Base-by-base conservation (phyloP, 1,284 basidiomycete genomes). In the Mycosarcoma mackinlayi region DNA sequence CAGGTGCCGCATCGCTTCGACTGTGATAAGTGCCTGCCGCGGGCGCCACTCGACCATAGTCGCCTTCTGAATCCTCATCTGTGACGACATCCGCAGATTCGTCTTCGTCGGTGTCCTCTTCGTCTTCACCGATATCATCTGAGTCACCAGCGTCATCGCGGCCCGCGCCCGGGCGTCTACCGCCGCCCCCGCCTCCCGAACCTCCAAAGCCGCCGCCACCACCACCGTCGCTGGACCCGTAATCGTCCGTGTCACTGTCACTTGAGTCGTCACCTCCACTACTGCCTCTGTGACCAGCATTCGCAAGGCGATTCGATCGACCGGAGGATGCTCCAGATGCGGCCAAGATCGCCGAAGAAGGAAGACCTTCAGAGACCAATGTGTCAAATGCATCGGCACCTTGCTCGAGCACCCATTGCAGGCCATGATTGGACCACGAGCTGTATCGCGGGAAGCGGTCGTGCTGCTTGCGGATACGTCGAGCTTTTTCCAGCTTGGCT, bases 161-260 rank as follows among this genome's bases (percentile, higher is more conserved):
- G 19, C 56, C 59, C 10, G 38, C 18, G 13, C 55, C 62, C 19
- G 63, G 63, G 10, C 35, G 52, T 45, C 33, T 66, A 33, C 58
- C 64, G 23, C 57, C 70, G 16, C 63, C 63, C 10, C 41, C 66
- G 23, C 59, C 66, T 40, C 72, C 71, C 44, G 59, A 49, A 11
- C 59, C 64, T 30, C 60, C 59, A 31, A 50, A 63, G 21, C 61
- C 61, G 14, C 58, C 64, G 14, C 58, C 59, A 18, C 71, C 71
- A n/a, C 62, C 70, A 11, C 73, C 73, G 35, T 77, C 75, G 47
- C 75, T 77, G 16, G 75, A 77, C 5, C 76, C 76, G 39, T 77
- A 77, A 42, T 77, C 71, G 37, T 73, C 73, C 16, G 75, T 73
- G 30, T 58, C 59, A 31, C 61, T 62, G 34, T 39, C 57, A 25